Evolutionary conservation across 129 eudicot species (phyloP).

Genomic region (Chrysanthemum seticuspe): DNA sequence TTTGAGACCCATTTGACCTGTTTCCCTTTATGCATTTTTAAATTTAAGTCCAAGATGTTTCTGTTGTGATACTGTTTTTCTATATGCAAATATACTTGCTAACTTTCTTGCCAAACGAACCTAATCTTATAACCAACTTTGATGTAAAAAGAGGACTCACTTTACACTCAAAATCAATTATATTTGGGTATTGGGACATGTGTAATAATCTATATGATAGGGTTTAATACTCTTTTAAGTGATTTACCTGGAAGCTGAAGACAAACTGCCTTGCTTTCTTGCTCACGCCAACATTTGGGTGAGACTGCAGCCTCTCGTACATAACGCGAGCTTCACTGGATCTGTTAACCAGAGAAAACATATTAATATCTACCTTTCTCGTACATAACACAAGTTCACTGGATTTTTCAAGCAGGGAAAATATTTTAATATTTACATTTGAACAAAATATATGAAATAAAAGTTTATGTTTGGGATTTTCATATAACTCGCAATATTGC

Average conservation of each 20-base stretch:
- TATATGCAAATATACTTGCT: neutral
- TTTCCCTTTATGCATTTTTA: no score
- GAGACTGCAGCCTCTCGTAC: slow-evolving; percentile 91
- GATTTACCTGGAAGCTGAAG: slow-evolving; percentile 72
- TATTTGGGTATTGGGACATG: neutral
- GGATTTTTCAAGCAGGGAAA: slow-evolving; percentile 38
- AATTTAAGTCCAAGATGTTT: slow-evolving; percentile 7
- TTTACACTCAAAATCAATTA: neutral
- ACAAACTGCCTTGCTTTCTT: slow-evolving; percentile 67
- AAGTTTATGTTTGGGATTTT: no score
- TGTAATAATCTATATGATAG: neutral
- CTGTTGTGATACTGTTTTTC: neutral
- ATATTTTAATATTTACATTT: no score
- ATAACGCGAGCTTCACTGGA: slow-evolving; percentile 65
- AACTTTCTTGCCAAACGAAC: neutral
- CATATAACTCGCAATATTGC: no score
- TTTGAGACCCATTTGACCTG: no score
- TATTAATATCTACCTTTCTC: slow-evolving; percentile 24
- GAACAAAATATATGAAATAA: no score
- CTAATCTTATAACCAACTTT: neutral
- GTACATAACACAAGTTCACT: slow-evolving; percentile 69
- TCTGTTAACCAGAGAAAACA: slow-evolving; percentile 39
- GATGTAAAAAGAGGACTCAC: neutral
- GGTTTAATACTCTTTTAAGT: neutral
- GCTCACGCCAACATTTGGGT: slow-evolving; percentile 76